Evolutionary conservation across 2,329 filamentous ascomycete species (phyloP), one percentile per base, ranked within the genome.

Genomic region (Trichoderma koningiopsis): DNA sequence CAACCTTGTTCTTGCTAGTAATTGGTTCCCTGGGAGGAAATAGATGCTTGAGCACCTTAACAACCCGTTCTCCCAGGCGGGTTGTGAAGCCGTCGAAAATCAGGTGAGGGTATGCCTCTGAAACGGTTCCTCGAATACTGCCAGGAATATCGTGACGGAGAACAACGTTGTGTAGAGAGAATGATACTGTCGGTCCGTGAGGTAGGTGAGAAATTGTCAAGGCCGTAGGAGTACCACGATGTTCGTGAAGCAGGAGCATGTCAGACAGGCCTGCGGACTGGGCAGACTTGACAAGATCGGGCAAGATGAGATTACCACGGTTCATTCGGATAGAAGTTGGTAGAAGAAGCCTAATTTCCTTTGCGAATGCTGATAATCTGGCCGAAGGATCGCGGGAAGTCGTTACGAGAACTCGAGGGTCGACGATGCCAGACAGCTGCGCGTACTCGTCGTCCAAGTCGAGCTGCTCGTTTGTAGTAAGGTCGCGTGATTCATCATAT

Each of bases 1-100:
- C 95, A 24, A 96, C 84, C 79, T 96, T 97, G 40, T 85, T 85
- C 72, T 89, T 91, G 76, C 80, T 86, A 10, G 90, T 92, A 40
- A 89, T 86, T 0, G 88, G 85, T 75, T 97, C 95, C 66, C 94
- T 86, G 0, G 96, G 96, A 6, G 96, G 96, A 76, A 97, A 99
- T 2, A 97, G 83, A 74, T 99, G 95, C 80, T 98, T 97, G 53
- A 99, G 80, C 16, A 98, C 92, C 79, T 96, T 94, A 63, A 94
- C 92, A 19, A 97, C 89, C 22, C 96, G 88, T 75, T 90, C 86
- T 67, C 96, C 96, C 6, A 98, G 83, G 40, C 87, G 87, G 6
- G 92, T 93, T 5, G 87, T 91, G 81, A 99, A 98, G 2, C 94
- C 94, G 76, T 99, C 96, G 75, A 99, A 98, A 72, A 99, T 92